Evolutionary conservation across 129 eudicot species (phyloP).

Genomic region (Oenanthe sinensis): DNA sequence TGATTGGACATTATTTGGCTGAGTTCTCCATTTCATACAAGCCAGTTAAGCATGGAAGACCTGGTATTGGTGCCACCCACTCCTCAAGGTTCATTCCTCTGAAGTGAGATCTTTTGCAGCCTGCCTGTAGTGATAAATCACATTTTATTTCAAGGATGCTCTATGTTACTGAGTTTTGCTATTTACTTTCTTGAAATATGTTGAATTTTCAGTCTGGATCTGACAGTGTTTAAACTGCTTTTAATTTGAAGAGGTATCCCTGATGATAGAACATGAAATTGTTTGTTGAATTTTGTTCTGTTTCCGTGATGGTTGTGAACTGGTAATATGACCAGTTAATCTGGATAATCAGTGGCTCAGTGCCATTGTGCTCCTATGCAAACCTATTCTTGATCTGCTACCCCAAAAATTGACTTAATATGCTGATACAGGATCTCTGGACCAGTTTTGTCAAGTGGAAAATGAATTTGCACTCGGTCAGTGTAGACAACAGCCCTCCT

Average conservation of each 20-base stretch:
- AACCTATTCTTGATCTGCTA: not conserved
- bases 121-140: slow-evolving; percentile 1
- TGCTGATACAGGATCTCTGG: too few relatives aligned
- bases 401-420: not conserved
- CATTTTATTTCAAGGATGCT: slow-evolving; percentile 12
- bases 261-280: not conserved
- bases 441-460: too few relatives aligned
- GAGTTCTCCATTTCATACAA: slow-evolving; percentile 92
- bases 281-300: not conserved
- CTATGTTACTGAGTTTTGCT: slow-evolving; percentile 4
- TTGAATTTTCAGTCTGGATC: not conserved
- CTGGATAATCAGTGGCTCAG: not conserved
- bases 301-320: not conserved
- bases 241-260: not conserved
- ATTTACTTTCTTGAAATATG: not conserved
- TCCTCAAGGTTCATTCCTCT: slow-evolving; percentile 96
- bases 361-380: not conserved
- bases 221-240: slow-evolving; percentile 6
- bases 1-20: slow-evolving; percentile 91
- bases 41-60: slow-evolving; percentile 98
- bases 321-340: not conserved
- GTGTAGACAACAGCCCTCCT: too few relatives aligned
- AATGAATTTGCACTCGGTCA: too few relatives aligned
- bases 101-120: slow-evolving; percentile 32
- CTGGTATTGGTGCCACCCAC: slow-evolving; percentile 99